Percentiles rank a stretch among this genome's conserved stretches.
Conservation (phyloP, 306 rosid genomes). For the Cucumis cinereus region DNA sequence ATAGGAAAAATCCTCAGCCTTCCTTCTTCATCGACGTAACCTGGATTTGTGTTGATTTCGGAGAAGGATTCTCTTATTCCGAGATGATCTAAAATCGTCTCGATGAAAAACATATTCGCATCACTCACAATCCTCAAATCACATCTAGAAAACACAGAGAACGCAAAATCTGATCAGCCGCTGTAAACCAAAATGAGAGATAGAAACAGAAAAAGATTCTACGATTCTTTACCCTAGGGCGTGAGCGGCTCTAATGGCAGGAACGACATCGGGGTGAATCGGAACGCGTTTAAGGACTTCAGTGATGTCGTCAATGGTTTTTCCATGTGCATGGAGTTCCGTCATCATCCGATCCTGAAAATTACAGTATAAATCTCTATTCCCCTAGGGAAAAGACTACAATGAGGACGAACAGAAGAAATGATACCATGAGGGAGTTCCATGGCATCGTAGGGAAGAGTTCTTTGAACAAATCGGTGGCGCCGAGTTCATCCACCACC, state of each 20-base stretch:
- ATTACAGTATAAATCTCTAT: not conserved
- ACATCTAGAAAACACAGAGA: not conserved
- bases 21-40: not conserved
- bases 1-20: not conserved
- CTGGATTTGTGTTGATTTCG: not conserved
- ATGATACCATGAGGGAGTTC: not conserved
- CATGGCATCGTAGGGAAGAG: slow-evolving; percentile 6
- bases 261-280: slow-evolving; percentile 38
- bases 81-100: not conserved
- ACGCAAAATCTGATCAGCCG: not conserved
- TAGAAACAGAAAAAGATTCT: not conserved
- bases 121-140: slow-evolving; percentile 8
- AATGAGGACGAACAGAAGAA: not conserved
- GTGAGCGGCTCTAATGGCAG: slow-evolving; percentile 50
- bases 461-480: not conserved
- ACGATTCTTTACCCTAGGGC: slow-evolving; percentile 27
- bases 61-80: slow-evolving; percentile 4
- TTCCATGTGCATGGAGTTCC: slow-evolving; percentile 48
- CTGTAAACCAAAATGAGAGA: not conserved
- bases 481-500: slow-evolving; percentile 5
- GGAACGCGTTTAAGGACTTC: slow-evolving; percentile 41
- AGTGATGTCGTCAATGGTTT: slow-evolving; percentile 35
- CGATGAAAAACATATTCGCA: slow-evolving; percentile 2
- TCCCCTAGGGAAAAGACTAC: not conserved
- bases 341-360: slow-evolving; percentile 64